Base-by-base conservation (phyloP, 2,329 filamentous ascomycete species). In the Tolypocladium nubicola region DNA sequence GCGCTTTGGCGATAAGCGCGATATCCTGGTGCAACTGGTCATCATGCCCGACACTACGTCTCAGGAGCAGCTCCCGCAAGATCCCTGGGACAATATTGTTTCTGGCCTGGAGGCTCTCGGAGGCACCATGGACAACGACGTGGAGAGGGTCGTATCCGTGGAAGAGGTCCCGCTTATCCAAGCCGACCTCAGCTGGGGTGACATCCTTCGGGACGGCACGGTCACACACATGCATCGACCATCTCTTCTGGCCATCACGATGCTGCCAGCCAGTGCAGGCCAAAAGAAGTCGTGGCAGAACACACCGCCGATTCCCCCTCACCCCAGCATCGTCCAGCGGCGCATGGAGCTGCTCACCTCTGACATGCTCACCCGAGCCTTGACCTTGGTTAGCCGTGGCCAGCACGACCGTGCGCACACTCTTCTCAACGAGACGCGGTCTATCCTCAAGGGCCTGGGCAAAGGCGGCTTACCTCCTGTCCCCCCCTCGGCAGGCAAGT, bases 291-390 rank as follows among this genome's bases (percentile, higher is more conserved):
- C 85, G 19, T 86, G 83, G 82, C 76, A 76, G 50, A 82, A 78
- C 63, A 76, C 80, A 14, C 90, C 92, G 16, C 89, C 91, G 1
- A 99, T 99, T 60, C 94, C 94, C 16, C 93, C 94, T 52, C 94
- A 97, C 68, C 92, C 94, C 5, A 90, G 87, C 61, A 91, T 99
- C 59, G 93, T 99, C 8, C 94, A 99, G 74, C 84, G 94, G 45
- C 88, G 94, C 52, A 99, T 99, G 94, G 94, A 99, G 73, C 79
- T 99, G 37, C 81, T 99, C 56, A 97, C 94, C 2, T 97, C 93
- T 1, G 94, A 99, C 70, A 99, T 99, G 94, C 82, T 99, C 61
- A 96, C 90, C 9, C 82, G 94, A 58, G 92, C 94, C 16, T 76
- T 99, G 60, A 96, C 91, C 0, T 81, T 99, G 23, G 92, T 97